Evolutionary conservation across 192 early-diverging fungal genomes (phyloP), one percentile per base, ranked within the genome.

Genomic region (Obelidium mucronatum): DNA sequence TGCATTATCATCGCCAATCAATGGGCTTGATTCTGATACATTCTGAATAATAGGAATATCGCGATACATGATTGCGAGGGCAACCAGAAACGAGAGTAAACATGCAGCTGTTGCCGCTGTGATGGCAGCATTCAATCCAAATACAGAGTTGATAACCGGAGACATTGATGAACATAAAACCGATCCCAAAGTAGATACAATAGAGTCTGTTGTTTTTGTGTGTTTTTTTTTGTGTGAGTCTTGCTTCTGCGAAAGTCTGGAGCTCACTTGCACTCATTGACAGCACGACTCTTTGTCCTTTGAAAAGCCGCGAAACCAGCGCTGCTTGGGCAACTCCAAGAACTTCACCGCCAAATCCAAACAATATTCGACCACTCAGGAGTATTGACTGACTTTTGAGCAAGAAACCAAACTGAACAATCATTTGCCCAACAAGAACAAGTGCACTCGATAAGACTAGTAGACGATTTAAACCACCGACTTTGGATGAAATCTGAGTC

Each of bases 341-440:
- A 74, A 74, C 80, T 68, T 88, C 87, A 6, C 85, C 85, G 42
- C 85, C 85, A 48, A 86, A 78, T 1, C 84, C 84, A 76, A 86
- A 83, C 36, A 86, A 11, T 2, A 79, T 35, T 24, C 84, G 39
- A 0, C 84, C 84, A 0, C 5, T 35, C n/a, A n/a, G n/a, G n/a
- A n/a, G n/a, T n/a, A n/a, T n/a, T n/a, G n/a, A n/a, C n/a, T n/a
- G n/a, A n/a, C n/a, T n/a, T n/a, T n/a, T n/a, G n/a, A n/a, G n/a
- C n/a, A n/a, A n/a, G n/a, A n/a, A n/a, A n/a, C n/a, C n/a, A n/a
- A n/a, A n/a, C n/a, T n/a, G n/a, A n/a, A n/a, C n/a, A n/a, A n/a
- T n/a, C n/a, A n/a, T n/a, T n/a, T n/a, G 0, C 84, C 84, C 8
- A 55, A 5, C 22, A 35, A n/a, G n/a, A n/a, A n/a, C n/a, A n/a